A percentile compares a stretch with the other conserved stretches of the same genome.
Evolutionary conservation across 129 eudicot genomes (phyloP).

Genomic region (Artemisia annua): DNA sequence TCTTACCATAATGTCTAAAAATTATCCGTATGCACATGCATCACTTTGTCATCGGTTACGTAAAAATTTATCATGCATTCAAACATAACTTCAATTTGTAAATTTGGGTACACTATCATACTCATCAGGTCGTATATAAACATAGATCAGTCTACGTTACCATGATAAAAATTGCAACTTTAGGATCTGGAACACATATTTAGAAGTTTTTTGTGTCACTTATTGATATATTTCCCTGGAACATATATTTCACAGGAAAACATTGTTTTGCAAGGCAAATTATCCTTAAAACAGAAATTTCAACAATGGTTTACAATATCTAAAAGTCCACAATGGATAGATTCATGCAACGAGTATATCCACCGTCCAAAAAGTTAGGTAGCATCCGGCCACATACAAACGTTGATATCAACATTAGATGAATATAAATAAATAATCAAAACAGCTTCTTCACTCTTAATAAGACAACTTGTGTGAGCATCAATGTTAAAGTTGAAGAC

Average conservation of each 20-base stretch:
- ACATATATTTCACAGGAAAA: too few species aligned
- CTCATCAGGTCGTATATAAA: neutral
- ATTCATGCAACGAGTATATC: neutral
- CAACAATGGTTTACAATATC: slow-evolving; percentile 1
- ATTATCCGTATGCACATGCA: neutral
- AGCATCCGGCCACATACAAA: slow-evolving; percentile 15
- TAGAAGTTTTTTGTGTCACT: neutral
- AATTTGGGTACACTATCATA: neutral
- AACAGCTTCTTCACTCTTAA: slow-evolving; percentile 8
- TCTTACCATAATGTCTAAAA: neutral
- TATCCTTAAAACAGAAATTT: neutral
- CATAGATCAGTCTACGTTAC: neutral
- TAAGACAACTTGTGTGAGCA: slow-evolving; percentile 2
- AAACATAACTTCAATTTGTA: neutral
- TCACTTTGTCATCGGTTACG: too few species aligned
- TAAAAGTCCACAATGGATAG: neutral
- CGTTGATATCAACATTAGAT: slow-evolving; percentile 11
- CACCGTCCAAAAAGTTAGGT: neutral
- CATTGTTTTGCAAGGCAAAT: neutral
- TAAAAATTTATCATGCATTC: neutral
- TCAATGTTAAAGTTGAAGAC: neutral
- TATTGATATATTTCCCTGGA: neutral
- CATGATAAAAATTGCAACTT: neutral
- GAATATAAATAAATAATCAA: neutral
- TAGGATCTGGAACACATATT: neutral